phyloP scores from a whole-genome alignment of 345 rosid genomes.

The Citrus australasica region DNA sequence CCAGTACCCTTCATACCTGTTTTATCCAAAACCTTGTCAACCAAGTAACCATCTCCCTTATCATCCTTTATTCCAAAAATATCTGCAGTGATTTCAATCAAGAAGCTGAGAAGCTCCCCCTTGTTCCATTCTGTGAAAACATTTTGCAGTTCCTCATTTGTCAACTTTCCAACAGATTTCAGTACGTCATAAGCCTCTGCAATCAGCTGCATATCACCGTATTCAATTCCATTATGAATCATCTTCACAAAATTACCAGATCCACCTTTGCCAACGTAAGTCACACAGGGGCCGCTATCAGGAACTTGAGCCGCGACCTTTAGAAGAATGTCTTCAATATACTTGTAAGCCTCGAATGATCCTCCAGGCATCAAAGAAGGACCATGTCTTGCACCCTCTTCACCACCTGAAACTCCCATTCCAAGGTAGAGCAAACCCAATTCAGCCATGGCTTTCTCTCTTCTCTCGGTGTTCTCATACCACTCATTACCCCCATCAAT shows the following conservation, averaged over 20 bases:
- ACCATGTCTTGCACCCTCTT: slow-evolving; percentile 92
- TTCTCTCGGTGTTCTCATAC: slow-evolving; percentile 97
- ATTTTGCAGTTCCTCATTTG: slow-evolving; percentile 67
- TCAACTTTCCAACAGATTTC: slow-evolving; percentile 80
- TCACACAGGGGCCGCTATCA: slow-evolving; percentile 91
- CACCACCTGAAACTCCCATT: slow-evolving; percentile 98
- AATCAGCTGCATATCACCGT: slow-evolving; percentile 96
- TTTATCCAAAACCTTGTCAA: slow-evolving; percentile 93
- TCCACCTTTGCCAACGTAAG: slow-evolving; percentile 86
- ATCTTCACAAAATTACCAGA: slow-evolving; percentile 97
- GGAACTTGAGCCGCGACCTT: slow-evolving; percentile 96
- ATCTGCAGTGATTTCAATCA: slow-evolving; percentile 90
- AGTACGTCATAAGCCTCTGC: slow-evolving; percentile 91
- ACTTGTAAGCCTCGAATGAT: slow-evolving; percentile 76
- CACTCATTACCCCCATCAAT: slow-evolving; percentile 97
- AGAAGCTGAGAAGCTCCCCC: slow-evolving; percentile 93
- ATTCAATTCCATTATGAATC: slow-evolving; percentile 95
- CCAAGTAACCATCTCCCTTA: slow-evolving; percentile 81
- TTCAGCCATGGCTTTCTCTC: slow-evolving; percentile 65
- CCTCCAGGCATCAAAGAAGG: slow-evolving; percentile 99
- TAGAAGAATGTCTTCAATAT: slow-evolving; percentile 84
- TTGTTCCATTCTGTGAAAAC: slow-evolving; percentile 92
- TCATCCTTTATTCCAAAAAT: slow-evolving; percentile 84
- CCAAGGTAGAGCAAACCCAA: slow-evolving; percentile 85
- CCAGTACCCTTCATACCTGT: slow-evolving; percentile 99